A percentile compares a stretch with the other conserved stretches of the same genome.
Evolutionary conservation across 192 early-diverging fungal species (phyloP).

Genomic region (Coemansia sp.): DNA sequence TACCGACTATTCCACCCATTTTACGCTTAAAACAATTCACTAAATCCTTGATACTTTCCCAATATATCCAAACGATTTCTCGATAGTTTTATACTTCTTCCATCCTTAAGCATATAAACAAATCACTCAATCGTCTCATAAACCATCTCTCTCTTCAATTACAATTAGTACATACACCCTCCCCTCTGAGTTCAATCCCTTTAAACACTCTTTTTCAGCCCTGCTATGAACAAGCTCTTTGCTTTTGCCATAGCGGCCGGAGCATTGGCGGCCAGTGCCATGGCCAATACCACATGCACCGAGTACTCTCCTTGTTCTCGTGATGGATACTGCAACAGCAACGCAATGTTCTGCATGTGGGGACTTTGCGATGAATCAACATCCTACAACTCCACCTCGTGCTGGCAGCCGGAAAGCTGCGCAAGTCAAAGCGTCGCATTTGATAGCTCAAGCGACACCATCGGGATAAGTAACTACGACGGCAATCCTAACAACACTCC

Average conservation of each 20-base stretch:
- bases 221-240: slow-evolving; percentile 19
- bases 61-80: too few species aligned
- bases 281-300: slow-evolving; percentile 26
- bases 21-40: too few species aligned
- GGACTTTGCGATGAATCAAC: slow-evolving; percentile 34
- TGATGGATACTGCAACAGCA: slow-evolving; percentile 51
- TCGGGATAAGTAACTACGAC: slow-evolving; percentile 22
- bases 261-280: slow-evolving; percentile 11
- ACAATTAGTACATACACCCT: neutral
- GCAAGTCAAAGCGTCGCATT: slow-evolving; percentile 33
- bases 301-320: slow-evolving; percentile 40
- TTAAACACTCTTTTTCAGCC: neutral
- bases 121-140: too few species aligned
- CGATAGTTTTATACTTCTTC: too few species aligned
- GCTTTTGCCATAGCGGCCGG: slow-evolving; percentile 18
- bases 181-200: neutral
- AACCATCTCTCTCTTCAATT: neutral
- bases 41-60: too few species aligned
- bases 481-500: slow-evolving; percentile 41
- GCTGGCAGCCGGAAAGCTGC: slow-evolving; percentile 50
- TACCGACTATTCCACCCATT: too few species aligned
- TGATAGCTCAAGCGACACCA: slow-evolving; percentile 25
- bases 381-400: slow-evolving; percentile 49
- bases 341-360: slow-evolving; percentile 50
- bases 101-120: too few species aligned